Evolutionary conservation across 371 early-diverging fungal species (phyloP), one percentile per base, ranked within the genome.

Genomic region (Lichtheimia hyalospora): DNA sequence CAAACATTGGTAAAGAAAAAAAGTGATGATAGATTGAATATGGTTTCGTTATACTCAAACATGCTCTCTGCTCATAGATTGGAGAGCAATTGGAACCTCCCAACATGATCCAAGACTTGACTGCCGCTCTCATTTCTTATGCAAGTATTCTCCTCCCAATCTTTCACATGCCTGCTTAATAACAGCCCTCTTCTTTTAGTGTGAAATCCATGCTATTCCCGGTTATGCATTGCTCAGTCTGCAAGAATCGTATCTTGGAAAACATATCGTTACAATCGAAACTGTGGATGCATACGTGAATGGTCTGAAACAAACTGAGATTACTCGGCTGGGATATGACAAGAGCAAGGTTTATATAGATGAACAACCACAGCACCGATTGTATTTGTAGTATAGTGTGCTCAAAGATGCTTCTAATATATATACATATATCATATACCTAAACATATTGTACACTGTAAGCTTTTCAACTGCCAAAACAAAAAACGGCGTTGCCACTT

Each of bases 161-260:
- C 27, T 27, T 42, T 20, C 13, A 12, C 10, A 14, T 24, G 5
- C 13, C 48, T 20, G 12, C n/a, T 24, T 39, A n/a, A 24, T 56
- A 57, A 27, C 52, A 15, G 20, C 8, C 14, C 8, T 15, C 10
- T 5, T 24, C 12, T 13, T 16, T 1, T 63, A 80, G 81, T 75
- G 77, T 55, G 81, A 80, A 56, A 68, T 80, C 5, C 67, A 68
- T 56, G 49, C 59, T 23, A 67, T 80, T 28, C 64, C 73, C 12
- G 72, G 77, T 44, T 69, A 73, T 39, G 58, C 65, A 46, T 49
- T 80, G n/a, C 60, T 77, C 59, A 63, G 68, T 20, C 63, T 77
- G 49, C 81, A 80, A 53, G 77, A 77, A 54, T 71, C 71, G 1
- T 55, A 72, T n/a, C 67, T 74, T 24, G 81, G 77, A 16, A 71